These are phyloP conservation scores for Kodamaea sp. DNA, from an alignment of 1,139 yeast species.

Conservation along the genomic window DNA sequence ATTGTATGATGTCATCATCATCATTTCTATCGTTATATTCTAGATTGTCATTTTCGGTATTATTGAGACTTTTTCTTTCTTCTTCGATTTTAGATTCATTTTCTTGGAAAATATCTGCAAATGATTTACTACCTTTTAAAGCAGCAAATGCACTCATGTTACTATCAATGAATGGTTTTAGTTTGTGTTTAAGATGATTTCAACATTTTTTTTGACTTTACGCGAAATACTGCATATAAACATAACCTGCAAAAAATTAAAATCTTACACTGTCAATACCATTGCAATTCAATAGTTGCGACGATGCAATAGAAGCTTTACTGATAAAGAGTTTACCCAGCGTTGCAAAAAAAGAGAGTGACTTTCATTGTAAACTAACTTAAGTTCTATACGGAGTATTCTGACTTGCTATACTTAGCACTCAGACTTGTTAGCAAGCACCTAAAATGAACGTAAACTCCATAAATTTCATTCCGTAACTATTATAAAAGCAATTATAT, in stretches of 20 bases:
- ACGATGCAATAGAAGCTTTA: too few species aligned
- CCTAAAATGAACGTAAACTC: too few species aligned
- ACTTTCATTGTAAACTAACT: background rate
- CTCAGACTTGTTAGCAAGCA: too few species aligned
- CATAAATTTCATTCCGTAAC: too few species aligned
- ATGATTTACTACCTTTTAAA: conserved; percentile 21
- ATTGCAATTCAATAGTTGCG: too few species aligned
- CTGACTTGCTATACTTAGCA: too few species aligned
- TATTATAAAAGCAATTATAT: too few species aligned
- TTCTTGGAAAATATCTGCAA: conserved; percentile 11
- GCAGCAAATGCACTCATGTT: conserved; percentile 56
- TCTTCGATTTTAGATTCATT: conserved; percentile 16
- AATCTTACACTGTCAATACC: too few species aligned
- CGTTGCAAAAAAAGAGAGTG: background rate
- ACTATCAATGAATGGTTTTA: background rate
- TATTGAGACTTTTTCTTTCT: conserved; percentile 18
- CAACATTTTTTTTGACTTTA: background rate
- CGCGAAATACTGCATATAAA: too few species aligned
- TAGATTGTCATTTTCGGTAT: conserved; percentile 25
- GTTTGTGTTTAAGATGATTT: background rate
- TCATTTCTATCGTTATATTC: conserved; percentile 18
- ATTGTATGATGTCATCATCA: conserved; percentile 5
- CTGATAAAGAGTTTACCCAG: too few species aligned
- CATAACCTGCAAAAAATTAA: too few species aligned
- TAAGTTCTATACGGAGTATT: too few species aligned